Percentiles rank a stretch among this genome's conserved stretches.
Conservation (phyloP, 495 filamentous ascomycete genomes). For the Penicillium taxi region DNA sequence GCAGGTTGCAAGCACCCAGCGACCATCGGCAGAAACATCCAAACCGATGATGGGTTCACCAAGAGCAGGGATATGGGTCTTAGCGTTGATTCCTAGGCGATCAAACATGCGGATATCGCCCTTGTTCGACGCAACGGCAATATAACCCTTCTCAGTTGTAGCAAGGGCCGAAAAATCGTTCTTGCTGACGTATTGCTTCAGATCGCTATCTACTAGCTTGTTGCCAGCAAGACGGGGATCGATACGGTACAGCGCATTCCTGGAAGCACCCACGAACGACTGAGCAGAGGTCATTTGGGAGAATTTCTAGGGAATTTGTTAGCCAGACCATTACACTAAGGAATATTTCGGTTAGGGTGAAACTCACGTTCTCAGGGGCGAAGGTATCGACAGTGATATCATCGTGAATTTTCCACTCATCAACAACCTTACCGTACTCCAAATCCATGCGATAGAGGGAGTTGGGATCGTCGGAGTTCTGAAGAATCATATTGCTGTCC, state of each 20-base stretch:
- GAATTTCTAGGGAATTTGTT: constrained; percentile 60
- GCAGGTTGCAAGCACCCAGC: constrained; percentile 92
- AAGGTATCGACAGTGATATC: constrained; percentile 89
- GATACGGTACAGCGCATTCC: constrained; percentile 87
- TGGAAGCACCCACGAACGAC: constrained; percentile 85
- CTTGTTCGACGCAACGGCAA: constrained; percentile 94
- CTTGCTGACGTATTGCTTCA: constrained; percentile 94
- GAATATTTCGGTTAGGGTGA: background rate
- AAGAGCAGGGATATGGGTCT: constrained; percentile 91
- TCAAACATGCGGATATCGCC: constrained; percentile 97
- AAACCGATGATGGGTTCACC: constrained; percentile 93
- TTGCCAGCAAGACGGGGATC: constrained; percentile 85
- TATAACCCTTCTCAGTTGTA: constrained; percentile 91
- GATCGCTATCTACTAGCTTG: constrained; percentile 84
- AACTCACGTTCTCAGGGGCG: constrained; percentile 70
- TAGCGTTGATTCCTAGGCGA: constrained; percentile 91
- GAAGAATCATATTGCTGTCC: constrained; percentile 87
- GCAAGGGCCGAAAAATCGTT: constrained; percentile 92
- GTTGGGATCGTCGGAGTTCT: constrained; percentile 77
- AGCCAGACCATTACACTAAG: constrained; percentile 5
- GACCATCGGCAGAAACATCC: constrained; percentile 88
- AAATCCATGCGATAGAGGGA: constrained; percentile 96
- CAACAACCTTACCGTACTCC: constrained; percentile 96
- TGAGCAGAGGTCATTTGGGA: constrained; percentile 94
- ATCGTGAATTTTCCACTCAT: constrained; percentile 99